Percentiles rank a stretch among this genome's conserved stretches.
Conservation (phyloP, 345 rosid genomes). For the Anastatica hierochuntica region DNA sequence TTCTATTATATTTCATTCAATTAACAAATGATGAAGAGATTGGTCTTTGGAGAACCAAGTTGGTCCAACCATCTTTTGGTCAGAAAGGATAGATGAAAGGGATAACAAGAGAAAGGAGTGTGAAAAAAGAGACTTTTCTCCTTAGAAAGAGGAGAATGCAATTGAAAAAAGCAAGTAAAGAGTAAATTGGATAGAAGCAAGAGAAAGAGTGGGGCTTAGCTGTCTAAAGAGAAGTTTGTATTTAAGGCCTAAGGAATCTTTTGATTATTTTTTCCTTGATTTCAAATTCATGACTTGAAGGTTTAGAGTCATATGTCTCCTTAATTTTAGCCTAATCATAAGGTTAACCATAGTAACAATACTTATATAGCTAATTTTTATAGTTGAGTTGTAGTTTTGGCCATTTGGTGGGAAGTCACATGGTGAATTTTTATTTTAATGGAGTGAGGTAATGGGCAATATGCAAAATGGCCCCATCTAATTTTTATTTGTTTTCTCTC, state of each 20-base stretch:
- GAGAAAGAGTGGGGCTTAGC: constrained; percentile 25
- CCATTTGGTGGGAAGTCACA: too few species aligned
- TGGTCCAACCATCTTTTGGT: constrained; percentile 10
- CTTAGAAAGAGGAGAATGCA: constrained; percentile 5
- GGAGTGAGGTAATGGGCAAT: too few species aligned
- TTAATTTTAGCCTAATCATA: too few species aligned
- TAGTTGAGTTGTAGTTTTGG: too few species aligned
- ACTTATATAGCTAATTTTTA: too few species aligned
- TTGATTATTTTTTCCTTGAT: constrained; percentile 10
- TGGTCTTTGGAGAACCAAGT: constrained; percentile 1
- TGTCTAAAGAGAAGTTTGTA: constrained; percentile 17
- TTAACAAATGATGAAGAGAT: constrained; percentile 9
- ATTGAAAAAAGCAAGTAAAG: constrained; percentile 9
- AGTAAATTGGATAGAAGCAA: constrained; percentile 16
- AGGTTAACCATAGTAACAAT: too few species aligned
- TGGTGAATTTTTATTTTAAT: too few species aligned
- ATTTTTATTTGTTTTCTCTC: not conserved
- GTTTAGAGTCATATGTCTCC: too few species aligned
- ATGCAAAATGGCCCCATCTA: constrained; percentile 7
- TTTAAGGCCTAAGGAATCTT: constrained; percentile 22
- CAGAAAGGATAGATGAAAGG: constrained; percentile 3
- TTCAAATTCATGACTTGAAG: too few species aligned
- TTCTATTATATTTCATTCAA: too few species aligned
- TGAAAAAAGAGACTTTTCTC: too few species aligned
- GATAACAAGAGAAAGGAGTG: not conserved